Evolutionary conservation across 2,329 filamentous ascomycete species (phyloP).

Genomic region (Septoria linicola): DNA sequence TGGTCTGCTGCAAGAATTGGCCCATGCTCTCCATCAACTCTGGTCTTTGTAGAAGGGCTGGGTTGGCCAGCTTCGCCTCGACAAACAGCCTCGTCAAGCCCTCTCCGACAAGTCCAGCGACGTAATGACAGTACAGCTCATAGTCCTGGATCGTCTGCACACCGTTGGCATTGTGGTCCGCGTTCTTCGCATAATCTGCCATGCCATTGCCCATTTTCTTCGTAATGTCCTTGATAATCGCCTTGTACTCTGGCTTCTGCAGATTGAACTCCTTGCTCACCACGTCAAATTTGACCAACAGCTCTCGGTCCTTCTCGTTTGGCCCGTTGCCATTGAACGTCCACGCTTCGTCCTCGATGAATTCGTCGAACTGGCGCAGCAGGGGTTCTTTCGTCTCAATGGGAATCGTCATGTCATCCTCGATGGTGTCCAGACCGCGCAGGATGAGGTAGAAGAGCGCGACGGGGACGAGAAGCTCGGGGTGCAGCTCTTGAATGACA

Average conservation of each 20-base stretch:
- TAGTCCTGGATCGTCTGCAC: constrained; percentile 85
- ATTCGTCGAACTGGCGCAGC: constrained; percentile 75
- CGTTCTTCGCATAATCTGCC: constrained; percentile 89
- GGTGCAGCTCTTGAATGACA: constrained; percentile 94
- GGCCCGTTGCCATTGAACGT: constrained; percentile 81
- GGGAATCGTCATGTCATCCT: constrained; percentile 94
- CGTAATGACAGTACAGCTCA: constrained; percentile 96
- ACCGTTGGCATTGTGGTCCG: constrained; percentile 69
- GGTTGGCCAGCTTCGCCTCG: constrained; percentile 80
- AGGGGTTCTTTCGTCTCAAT: constrained; percentile 80
- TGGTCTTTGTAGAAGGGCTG: constrained; percentile 73
- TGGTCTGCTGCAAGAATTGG: constrained; percentile 95
- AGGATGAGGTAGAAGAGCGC: constrained; percentile 90
- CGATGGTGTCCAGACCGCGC: constrained; percentile 93
- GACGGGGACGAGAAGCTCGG: constrained; percentile 85
- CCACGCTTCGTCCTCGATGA: constrained; percentile 83
- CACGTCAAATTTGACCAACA: constrained; percentile 88
- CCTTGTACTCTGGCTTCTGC: constrained; percentile 78
- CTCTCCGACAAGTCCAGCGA: constrained; percentile 96
- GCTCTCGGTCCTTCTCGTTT: constrained; percentile 89
- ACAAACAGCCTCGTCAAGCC: constrained; percentile 89
- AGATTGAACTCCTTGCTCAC: constrained; percentile 84
- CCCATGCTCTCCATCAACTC: constrained; percentile 93
- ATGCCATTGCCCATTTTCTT: constrained; percentile 96
- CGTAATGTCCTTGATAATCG: constrained; percentile 89